Evolutionary conservation across 306 rosid genomes (phyloP).

Genomic region (Dryas drummondii): DNA sequence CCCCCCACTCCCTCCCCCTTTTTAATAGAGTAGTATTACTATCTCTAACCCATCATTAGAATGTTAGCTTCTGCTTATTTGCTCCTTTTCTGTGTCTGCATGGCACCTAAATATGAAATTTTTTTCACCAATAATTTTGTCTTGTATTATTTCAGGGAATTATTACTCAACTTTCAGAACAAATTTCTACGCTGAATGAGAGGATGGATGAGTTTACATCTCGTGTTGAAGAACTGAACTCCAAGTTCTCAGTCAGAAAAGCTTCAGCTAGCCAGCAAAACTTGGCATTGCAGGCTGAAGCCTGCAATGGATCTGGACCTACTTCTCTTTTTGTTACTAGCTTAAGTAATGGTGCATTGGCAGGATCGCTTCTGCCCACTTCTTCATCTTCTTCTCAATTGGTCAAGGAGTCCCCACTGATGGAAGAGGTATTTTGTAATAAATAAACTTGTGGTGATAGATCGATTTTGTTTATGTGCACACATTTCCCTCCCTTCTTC

Average conservation of each 20-base stretch:
- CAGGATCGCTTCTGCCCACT: constrained; percentile 69
- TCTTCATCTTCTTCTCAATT: constrained; percentile 83
- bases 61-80: too few species aligned
- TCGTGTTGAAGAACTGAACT: constrained; percentile 84
- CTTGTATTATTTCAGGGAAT: constrained; percentile 61
- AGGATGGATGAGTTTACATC: constrained; percentile 96
- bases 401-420: constrained; percentile 69
- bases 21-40: too few species aligned
- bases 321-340: constrained; percentile 68
- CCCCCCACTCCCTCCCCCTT: too few species aligned
- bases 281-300: constrained; percentile 70
- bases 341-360: constrained; percentile 72
- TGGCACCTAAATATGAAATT: not conserved
- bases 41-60: too few species aligned
- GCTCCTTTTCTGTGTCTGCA: too few species aligned
- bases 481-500: too few species aligned
- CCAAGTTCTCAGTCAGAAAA: constrained; percentile 52
- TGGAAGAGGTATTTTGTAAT: constrained; percentile 69
- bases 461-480: not conserved
- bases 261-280: constrained; percentile 83
- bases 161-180: constrained; percentile 91
- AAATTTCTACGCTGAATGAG: constrained; percentile 89
- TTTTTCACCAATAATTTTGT: constrained; percentile 22
- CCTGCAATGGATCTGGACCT: constrained; percentile 78
- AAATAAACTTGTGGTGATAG: not conserved